Percentiles rank a stretch among this genome's conserved stretches.
phyloP scores from a whole-genome alignment of 106 monocot genomes.

The Apostasia ramifera region DNA sequence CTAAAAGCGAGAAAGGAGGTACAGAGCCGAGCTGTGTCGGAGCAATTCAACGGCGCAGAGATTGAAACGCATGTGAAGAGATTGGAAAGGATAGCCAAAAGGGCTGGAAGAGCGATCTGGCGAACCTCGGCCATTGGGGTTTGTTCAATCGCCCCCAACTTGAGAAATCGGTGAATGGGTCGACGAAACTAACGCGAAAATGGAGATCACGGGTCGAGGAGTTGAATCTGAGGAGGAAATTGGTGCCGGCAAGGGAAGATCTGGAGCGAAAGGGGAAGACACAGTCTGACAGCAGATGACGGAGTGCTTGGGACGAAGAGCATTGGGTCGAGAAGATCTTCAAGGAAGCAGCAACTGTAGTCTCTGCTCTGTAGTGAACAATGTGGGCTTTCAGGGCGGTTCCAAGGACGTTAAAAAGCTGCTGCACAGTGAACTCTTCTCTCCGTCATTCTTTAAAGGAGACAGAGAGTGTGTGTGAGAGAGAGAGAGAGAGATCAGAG shows the following conservation, averaged over 20 bases:
- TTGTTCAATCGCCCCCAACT: too few relatives aligned
- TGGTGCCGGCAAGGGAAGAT: not conserved
- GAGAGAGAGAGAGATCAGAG: not conserved
- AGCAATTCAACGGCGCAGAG: slow-evolving; percentile 63
- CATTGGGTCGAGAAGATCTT: not conserved
- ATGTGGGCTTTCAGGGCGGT: too few relatives aligned
- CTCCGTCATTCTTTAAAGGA: not conserved
- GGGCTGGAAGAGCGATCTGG: slow-evolving; percentile 8
- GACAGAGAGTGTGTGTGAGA: not conserved
- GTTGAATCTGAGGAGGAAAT: not conserved
- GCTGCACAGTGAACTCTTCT: not conserved
- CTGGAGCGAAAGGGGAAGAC: not conserved
- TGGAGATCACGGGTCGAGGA: not conserved
- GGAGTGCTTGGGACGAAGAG: not conserved
- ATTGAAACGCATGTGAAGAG: not conserved
- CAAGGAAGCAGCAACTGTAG: not conserved
- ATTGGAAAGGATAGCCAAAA: slow-evolving; percentile 5
- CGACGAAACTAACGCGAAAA: not conserved
- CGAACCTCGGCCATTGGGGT: slow-evolving; percentile 3
- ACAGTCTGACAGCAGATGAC: not conserved
- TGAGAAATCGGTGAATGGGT: not conserved
- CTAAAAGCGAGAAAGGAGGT: slow-evolving; percentile 81
- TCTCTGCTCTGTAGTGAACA: not conserved
- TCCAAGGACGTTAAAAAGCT: not conserved
- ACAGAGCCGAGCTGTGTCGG: slow-evolving; percentile 79